Evolutionary conservation across 176 grass and related monocot species (phyloP), one percentile per base, ranked within the genome.

Genomic region (Panicum miliaceum): DNA sequence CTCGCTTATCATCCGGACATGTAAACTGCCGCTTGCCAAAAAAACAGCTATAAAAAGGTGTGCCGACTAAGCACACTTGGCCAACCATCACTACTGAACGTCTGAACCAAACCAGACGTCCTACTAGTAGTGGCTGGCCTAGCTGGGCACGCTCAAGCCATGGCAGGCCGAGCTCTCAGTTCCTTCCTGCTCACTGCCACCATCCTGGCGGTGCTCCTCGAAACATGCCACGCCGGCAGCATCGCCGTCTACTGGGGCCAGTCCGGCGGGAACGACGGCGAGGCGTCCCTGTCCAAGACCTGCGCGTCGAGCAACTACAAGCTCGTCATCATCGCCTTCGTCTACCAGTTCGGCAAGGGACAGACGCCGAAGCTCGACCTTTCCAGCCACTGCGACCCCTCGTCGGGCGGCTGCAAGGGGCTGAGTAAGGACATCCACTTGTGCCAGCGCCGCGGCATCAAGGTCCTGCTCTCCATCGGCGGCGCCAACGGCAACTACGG

Each of bases 381-480:
- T 1, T 76, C 85, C 7, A 72, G 91, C 76, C 93, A 96, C 81
- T 96, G 93, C 60, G 84, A 91, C 72, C 83, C 93, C 25, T 66
- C 72, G 35, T 84, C 88, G 0, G 74, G 82, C 20, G 84, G 83
- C 8, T 96, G 94, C 79, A 82, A 77, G 32, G 27, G 23, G 13
- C 69, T 91, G 27, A 90, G 86, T 72, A 41, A 80, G 34, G 93
- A 93, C 81, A 89, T 96, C 53, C 23, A 7, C 0, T 32, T 88
- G 22, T 94, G 93, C 85, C 93, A 90, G 64, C 3, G 87, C 47
- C 48, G 43, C 2, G 90, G 90, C 32, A 40, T 94, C 22, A 94
- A 92, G 88, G 93, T 96, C 29, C 53, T 96, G 3, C 88, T 95
- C 66, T 92, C 93, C 54, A 77, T 95, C 71, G 90, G 90, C 38